Base-by-base conservation (phyloP, 139 green algal genomes). In the Chlamydomonas eustigma region DNA sequence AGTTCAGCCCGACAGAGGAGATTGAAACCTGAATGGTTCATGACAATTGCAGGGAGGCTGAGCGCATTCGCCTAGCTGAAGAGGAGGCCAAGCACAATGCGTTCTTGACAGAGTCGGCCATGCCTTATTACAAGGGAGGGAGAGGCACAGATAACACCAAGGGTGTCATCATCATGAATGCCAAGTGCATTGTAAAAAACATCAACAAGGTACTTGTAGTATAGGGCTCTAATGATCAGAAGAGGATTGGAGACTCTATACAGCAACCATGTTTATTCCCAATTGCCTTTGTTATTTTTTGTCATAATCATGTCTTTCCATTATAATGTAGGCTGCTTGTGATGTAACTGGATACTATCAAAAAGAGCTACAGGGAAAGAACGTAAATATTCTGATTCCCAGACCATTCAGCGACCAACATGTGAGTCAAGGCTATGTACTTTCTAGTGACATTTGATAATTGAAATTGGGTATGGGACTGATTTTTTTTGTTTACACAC, bases 171-270 rank as follows among this genome's bases (percentile, higher is more conserved):
- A 75, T 75, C 69, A 75, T 75, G 37, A 50, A 50, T 31, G 69
- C 69, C 2, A 35, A 64, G n/a, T 75, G 69, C 69, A 50, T 75
- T 3, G n/a, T 75, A 1, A n/a, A 38, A 30, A 65, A 63, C 33
- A 37, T 64, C 69, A 75, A 75, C 30, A 50, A 75, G 25, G 67
- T 74, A n/a, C n/a, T n/a, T n/a, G n/a, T n/a, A n/a, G n/a, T n/a
- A n/a, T n/a, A n/a, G n/a, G n/a, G n/a, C n/a, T n/a, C n/a, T n/a
- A n/a, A n/a, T n/a, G n/a, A n/a, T n/a, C n/a, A n/a, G n/a, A n/a
- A n/a, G n/a, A n/a, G n/a, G n/a, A n/a, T n/a, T n/a, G n/a, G n/a
- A n/a, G n/a, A n/a, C n/a, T n/a, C n/a, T n/a, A n/a, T n/a, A n/a
- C n/a, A n/a, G n/a, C n/a, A n/a, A n/a, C n/a, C n/a, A n/a, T n/a